These are phyloP conservation scores for Chlamydomonas incerta DNA, from an alignment of 139 green algal genomes.

Conservation along the genomic window DNA sequence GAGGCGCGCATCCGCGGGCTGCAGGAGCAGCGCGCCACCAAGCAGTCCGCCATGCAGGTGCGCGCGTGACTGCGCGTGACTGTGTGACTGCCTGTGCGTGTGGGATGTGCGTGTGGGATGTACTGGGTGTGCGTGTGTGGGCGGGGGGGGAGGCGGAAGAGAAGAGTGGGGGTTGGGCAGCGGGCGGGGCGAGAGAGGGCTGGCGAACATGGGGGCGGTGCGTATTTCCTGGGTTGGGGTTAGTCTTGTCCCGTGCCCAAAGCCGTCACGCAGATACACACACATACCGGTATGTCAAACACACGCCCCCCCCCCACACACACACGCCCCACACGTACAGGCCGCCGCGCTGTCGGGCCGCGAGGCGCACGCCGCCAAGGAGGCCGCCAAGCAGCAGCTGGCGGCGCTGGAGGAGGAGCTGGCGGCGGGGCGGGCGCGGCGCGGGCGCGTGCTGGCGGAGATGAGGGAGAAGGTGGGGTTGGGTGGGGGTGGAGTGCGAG, in stretches of 20 bases:
- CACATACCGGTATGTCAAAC: no score
- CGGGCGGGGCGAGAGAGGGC: no score
- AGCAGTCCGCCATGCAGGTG: constrained; percentile 46
- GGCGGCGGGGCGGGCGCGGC: constrained; percentile 13
- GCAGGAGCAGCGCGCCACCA: constrained; percentile 35
- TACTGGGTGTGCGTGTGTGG: no score
- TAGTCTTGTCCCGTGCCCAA: no score
- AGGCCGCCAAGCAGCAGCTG: constrained; percentile 53
- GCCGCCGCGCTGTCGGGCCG: neutral
- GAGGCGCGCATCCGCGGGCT: constrained; percentile 59
- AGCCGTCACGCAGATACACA: no score
- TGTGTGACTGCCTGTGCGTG: no score
- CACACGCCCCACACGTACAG: neutral
- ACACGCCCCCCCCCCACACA: neutral
- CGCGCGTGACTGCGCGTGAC: no score
- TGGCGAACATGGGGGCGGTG: no score
- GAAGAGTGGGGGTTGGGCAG: no score
- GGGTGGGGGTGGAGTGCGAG: neutral
- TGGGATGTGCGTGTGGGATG: no score
- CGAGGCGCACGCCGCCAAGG: constrained; percentile 56
- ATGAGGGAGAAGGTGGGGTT: constrained; percentile 42
- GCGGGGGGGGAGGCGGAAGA: no score
- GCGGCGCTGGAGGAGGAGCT: constrained; percentile 51
- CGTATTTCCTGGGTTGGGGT: no score
- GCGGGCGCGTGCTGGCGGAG: constrained; percentile 30